Conservation (phyloP, 345 rosid genomes). For the Moringa oleifera region DNA sequence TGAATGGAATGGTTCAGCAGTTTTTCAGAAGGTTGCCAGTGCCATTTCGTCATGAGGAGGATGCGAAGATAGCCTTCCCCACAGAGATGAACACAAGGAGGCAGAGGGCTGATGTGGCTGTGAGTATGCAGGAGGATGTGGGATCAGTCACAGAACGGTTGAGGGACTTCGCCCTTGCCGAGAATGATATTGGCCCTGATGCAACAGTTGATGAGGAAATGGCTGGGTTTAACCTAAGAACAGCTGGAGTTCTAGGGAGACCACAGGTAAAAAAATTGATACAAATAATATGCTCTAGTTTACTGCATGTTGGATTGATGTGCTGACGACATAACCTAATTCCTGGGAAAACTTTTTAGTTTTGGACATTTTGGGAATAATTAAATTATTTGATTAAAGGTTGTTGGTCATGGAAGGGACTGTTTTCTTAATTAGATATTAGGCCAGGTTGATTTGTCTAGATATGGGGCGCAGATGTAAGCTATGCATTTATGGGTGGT, state of each 20-base stretch:
- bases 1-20: slow-evolving; percentile 76
- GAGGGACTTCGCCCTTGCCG: slow-evolving; percentile 34
- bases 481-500: too few species aligned
- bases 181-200: slow-evolving; percentile 28
- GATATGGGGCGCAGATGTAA: background rate
- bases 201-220: slow-evolving; percentile 42
- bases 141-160: slow-evolving; percentile 37
- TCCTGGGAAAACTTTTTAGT: background rate
- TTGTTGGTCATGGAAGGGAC: background rate
- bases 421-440: background rate
- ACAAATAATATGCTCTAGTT: background rate
- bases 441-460: background rate
- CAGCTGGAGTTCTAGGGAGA: slow-evolving; percentile 48
- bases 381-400: too few species aligned
- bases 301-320: background rate
- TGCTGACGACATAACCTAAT: background rate
- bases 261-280: slow-evolving; percentile 46
- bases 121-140: slow-evolving; percentile 25
- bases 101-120: slow-evolving; percentile 19
- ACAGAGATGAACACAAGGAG: slow-evolving; percentile 23
- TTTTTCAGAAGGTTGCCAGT: slow-evolving; percentile 66
- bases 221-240: slow-evolving; percentile 46
- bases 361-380: background rate
- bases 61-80: slow-evolving; percentile 23
- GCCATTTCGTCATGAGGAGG: slow-evolving; percentile 60